phyloP scores from a whole-genome alignment of 805 yeast species.

The Suhomyces sp. region DNA sequence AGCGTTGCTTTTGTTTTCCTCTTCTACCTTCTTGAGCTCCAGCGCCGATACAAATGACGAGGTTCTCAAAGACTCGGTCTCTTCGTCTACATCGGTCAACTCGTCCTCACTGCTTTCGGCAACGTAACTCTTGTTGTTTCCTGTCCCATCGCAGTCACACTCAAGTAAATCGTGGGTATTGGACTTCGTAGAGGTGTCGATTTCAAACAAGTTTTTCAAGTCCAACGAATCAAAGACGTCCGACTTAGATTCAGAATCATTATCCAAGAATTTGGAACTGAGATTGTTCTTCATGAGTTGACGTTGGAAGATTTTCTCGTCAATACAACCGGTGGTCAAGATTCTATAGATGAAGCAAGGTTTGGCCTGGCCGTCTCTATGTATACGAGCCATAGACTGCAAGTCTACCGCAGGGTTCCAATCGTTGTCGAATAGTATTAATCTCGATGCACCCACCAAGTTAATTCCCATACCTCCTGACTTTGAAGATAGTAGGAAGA shows the following conservation, averaged over 20 bases:
- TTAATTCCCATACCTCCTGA: slow-evolving; percentile 95
- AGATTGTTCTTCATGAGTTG: slow-evolving; percentile 81
- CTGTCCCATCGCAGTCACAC: slow-evolving; percentile 60
- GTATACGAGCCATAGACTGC: slow-evolving; percentile 95
- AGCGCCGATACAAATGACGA: slow-evolving; percentile 55
- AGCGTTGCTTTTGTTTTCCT: slow-evolving; percentile 19
- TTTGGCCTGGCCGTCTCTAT: slow-evolving; percentile 84
- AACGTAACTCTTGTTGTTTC: slow-evolving; percentile 31
- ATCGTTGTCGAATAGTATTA: slow-evolving; percentile 85
- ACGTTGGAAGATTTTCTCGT: slow-evolving; percentile 90
- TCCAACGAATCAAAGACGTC: slow-evolving; percentile 69
- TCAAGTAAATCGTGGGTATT: slow-evolving; percentile 77
- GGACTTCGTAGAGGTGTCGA: slow-evolving; percentile 47
- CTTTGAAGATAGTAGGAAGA: slow-evolving; percentile 79
- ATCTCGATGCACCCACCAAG: slow-evolving; percentile 82
- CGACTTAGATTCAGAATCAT: slow-evolving; percentile 43
- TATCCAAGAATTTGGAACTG: slow-evolving; percentile 63
- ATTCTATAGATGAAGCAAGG: slow-evolving; percentile 81
- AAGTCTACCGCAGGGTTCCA: slow-evolving; percentile 95
- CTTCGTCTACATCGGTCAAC: slow-evolving; percentile 6
- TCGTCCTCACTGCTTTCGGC: slow-evolving; percentile 14
- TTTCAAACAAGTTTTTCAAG: slow-evolving; percentile 69
- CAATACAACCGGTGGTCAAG: slow-evolving; percentile 84
- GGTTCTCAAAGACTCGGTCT: slow-evolving; percentile 7
- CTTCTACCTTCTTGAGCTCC: slow-evolving; percentile 34